Conservation (phyloP, 805 yeast species). For the Cyberlindnera mrakii region DNA sequence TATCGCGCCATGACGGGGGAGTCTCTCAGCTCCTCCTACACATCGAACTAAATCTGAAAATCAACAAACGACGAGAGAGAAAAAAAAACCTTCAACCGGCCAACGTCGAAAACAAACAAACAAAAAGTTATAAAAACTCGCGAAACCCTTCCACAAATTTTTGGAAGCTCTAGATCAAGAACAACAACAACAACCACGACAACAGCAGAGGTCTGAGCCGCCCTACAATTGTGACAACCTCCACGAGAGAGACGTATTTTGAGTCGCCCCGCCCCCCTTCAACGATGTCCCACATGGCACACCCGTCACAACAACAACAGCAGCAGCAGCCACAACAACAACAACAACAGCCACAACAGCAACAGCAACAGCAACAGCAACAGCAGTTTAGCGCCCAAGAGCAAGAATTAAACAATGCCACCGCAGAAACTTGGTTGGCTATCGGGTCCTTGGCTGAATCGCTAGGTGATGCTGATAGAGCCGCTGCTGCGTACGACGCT, state of each 20-base stretch:
- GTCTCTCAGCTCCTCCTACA: too few relatives aligned
- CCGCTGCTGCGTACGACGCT: conserved; percentile 81
- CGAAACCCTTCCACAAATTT: background rate
- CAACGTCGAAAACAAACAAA: conserved; percentile 2
- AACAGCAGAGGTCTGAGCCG: too few relatives aligned
- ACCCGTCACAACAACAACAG: conserved; percentile 1
- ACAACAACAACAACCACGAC: too few relatives aligned
- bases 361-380: conserved; percentile 2
- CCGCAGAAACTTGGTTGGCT: conserved; percentile 83
- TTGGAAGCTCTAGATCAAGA: background rate
- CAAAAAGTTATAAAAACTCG: background rate
- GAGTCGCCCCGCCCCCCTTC: too few relatives aligned
- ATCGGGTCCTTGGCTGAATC: conserved; percentile 87
- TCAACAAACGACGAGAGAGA: conserved; percentile 9
- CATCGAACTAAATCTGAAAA: conserved; percentile 6
- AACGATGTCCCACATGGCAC: too few relatives aligned
- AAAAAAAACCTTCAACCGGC: conserved; percentile 7
- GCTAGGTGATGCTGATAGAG: conserved; percentile 82
- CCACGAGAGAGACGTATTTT: too few relatives aligned
- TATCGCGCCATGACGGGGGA: too few relatives aligned
- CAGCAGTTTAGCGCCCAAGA: conserved; percentile 29
- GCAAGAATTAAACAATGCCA: conserved; percentile 39
- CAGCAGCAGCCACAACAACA: conserved; percentile 2
- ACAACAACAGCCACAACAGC: conserved; percentile 2
- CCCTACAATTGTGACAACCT: too few relatives aligned